Evolutionary conservation across 352 stramenopile genomes (phyloP).

Genomic region (Globisporangium yorkense): DNA sequence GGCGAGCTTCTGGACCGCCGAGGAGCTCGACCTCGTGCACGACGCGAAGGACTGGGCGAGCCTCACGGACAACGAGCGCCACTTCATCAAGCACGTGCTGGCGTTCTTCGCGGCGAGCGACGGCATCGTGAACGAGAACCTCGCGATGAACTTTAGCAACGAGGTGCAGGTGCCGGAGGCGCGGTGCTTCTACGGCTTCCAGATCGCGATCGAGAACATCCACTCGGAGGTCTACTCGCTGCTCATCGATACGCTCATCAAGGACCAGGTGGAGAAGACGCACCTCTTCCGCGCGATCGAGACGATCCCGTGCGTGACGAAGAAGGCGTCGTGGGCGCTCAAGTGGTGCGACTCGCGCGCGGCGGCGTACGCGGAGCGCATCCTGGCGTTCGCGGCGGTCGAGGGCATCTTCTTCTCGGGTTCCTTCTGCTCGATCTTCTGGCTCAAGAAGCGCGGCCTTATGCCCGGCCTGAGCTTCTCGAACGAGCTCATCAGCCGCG

Average conservation of each 20-base stretch:
- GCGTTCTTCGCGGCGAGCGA: slow-evolving; percentile 98
- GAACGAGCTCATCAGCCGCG: slow-evolving; percentile 98
- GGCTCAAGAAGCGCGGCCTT: slow-evolving; percentile 98
- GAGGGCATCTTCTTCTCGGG: slow-evolving; percentile 99
- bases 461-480: slow-evolving; percentile 99
- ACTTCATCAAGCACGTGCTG: slow-evolving; percentile 98
- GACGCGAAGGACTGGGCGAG: slow-evolving; percentile 94
- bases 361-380: slow-evolving; percentile 94
- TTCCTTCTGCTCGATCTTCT: slow-evolving; percentile 99
- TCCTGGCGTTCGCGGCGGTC: slow-evolving; percentile 96
- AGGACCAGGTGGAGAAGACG: slow-evolving; percentile 92
- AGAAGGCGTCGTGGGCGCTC: slow-evolving; percentile 97
- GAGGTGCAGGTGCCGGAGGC: slow-evolving; percentile 97
- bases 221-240: slow-evolving; percentile 99
- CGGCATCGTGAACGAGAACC: slow-evolving; percentile 99
- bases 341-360: slow-evolving; percentile 93
- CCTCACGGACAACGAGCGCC: slow-evolving; percentile 94
- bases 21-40: slow-evolving; percentile 96
- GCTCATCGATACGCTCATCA: slow-evolving; percentile 99
- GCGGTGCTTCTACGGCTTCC: slow-evolving; percentile 99
- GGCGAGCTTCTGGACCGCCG: slow-evolving; percentile 98
- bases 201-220: slow-evolving; percentile 99
- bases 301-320: slow-evolving; percentile 95
- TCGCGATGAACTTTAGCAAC: slow-evolving; percentile 98
- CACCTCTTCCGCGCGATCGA: slow-evolving; percentile 96